Evolutionary conservation across 441 rosid genomes (phyloP), one percentile per base, ranked within the genome.

Genomic region (Populus trichocarpa): DNA sequence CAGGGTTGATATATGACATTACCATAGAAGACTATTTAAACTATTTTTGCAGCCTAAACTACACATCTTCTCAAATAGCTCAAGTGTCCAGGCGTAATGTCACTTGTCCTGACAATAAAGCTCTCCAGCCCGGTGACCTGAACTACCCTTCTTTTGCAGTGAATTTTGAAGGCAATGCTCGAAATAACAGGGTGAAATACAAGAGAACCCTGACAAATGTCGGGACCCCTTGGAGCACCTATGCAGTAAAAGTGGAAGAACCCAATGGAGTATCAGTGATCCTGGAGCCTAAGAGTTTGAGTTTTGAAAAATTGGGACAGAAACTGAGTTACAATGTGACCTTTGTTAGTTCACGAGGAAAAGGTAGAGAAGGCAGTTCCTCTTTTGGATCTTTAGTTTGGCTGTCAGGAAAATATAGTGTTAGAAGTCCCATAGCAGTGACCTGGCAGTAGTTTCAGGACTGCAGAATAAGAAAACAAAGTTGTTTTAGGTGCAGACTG

Each of bases 81-180:
- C 88, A 86, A 61, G 83, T 92, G 69, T 83, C 94, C 0, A 75
- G 94, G 40, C 73, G 73, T 16, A 89, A 84, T 0, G 89, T 72
- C n/a, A 82, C 61, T 23, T 92, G 98, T 82, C 90, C 90, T 2
- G 78, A 38, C 22, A 79, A 38, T 69, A 86, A 78, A 74, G 84
- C 87, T 13, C 70, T 75, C 16, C 87, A 78, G 63, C 89, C 93
- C 0, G 95, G 86, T 61, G 86, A 89, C 85, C 85, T 93, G 25
- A 91, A 94, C 75, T 93, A 93, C 81, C 98, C 97, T 8, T 93
- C 98, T 9, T 84, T 93, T 23, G 89, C 89, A 0, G 92, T 91
- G 59, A 67, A 84, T 75, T 90, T 94, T 61, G 77, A 84, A 30
- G 86, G 85, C 3, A 63, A 81, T 2, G 71, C 69, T 2, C 23